Evolutionary conservation across 495 filamentous ascomycete species (phyloP).

Genomic region (Trichoderma reesei): DNA sequence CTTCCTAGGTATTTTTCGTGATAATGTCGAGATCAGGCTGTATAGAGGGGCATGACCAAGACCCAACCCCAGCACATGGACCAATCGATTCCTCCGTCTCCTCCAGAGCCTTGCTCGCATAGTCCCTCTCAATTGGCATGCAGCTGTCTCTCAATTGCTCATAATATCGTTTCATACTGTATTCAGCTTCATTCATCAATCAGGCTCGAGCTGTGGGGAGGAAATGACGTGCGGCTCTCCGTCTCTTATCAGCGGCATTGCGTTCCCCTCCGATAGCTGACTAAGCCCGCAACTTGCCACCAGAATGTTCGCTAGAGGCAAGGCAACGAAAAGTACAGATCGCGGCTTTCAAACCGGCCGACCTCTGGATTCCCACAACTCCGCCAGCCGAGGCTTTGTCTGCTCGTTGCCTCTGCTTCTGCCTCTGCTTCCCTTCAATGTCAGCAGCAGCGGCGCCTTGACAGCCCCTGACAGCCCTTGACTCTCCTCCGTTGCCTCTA

Average conservation of each 20-base stretch:
- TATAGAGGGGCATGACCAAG: no score
- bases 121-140: no score
- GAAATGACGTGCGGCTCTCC: not conserved
- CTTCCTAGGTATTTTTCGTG: no score
- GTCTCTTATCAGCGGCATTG: not conserved
- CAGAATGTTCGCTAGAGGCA: not conserved
- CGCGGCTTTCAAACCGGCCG: not conserved
- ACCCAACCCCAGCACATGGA: no score
- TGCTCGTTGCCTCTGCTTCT: not conserved
- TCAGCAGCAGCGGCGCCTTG: not conserved
- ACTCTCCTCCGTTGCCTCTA: no score
- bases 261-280: not conserved
- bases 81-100: no score
- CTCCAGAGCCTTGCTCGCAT: no score
- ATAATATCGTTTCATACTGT: no score
- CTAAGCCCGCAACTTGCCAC: not conserved
- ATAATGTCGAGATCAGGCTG: no score
- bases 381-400: not conserved
- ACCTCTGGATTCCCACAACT: not conserved
- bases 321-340: conserved; percentile 5
- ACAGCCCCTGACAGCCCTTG: no score
- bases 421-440: not conserved
- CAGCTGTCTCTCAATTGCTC: no score
- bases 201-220: not conserved
- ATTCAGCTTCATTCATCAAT: no score